Evolutionary conservation across 1,284 basidiomycete species (phyloP), one percentile per base, ranked within the genome.

Genomic region (Austropuccinia psidii): DNA sequence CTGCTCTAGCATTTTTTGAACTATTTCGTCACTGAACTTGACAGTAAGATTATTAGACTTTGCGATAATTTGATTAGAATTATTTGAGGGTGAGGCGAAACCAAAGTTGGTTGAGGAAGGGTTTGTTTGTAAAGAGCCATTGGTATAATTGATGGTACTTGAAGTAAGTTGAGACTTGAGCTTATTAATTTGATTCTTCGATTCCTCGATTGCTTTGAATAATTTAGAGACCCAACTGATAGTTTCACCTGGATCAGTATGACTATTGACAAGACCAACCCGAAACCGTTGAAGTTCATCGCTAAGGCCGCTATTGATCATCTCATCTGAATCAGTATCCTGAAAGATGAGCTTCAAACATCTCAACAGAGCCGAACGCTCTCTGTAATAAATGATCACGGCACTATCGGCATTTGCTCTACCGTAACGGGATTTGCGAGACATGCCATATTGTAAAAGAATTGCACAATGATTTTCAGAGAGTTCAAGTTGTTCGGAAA

Each of bases 11-110:
- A 73, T 73, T 37, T 58, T 73, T 65, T 73, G 70, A 45, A 73
- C 70, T 24, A 73, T 73, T 21, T 73, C 70, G 65, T 73, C 70
- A 49, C 61, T 65, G 50, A 73, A 73, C 31, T 73, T 73, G 21
- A 72, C 69, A 4, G 62, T 17, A 15, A 72, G 41, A 29, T 61
- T 47, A 37, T 72, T 72, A n/a, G 69, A 72, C 37, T 49, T 72
- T 43, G 61, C 60, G 19, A 29, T 17, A 45, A 52, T 39, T 55
- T 37, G 31, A 43, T 31, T 41, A 13, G 52, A 61, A n/a, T 29
- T 47, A 33, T 31, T 35, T 21, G 58, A 62, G 27, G 27, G 47
- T 11, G 70, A 65, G 13, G 24, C 50, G 24, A 65, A 73, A 35
- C 62, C 62, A n/a, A 65, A 65, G 7, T 33, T 24, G 13, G 31